phyloP scores from a whole-genome alignment of 441 rosid species.

The Adansonia grandidieri region DNA sequence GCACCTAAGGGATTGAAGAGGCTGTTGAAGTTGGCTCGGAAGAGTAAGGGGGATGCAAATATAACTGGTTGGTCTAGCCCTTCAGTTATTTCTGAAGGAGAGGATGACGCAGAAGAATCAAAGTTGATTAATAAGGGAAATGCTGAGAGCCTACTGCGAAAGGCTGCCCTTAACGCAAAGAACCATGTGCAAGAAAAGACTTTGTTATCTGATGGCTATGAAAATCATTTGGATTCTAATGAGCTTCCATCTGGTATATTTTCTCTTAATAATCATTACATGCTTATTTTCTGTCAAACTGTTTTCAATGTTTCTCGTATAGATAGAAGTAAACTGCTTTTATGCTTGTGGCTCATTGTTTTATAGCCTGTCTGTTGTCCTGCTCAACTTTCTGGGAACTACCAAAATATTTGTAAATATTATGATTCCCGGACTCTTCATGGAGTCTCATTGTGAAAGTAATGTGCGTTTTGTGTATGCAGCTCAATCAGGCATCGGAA shows the following conservation, averaged over 20 bases:
- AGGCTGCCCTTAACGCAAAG: conserved; percentile 53
- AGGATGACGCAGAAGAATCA: conserved; percentile 62
- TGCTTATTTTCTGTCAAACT: conserved; percentile 11
- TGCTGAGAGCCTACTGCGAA: conserved; percentile 50
- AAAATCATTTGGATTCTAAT: conserved; percentile 36
- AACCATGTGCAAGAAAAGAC: conserved; percentile 44
- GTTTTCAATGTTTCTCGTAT: background rate
- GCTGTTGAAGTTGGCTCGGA: conserved; percentile 73
- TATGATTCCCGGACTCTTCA: background rate
- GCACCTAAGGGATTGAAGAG: conserved; percentile 75
- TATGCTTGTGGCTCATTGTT: background rate
- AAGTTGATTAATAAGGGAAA: conserved; percentile 53
- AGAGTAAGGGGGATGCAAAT: conserved; percentile 70
- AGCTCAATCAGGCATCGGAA: conserved; percentile 39
- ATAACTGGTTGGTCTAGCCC: conserved; percentile 66
- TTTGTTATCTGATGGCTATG: conserved; percentile 35
- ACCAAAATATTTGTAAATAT: conserved; percentile 6
- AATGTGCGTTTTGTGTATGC: conserved; percentile 28
- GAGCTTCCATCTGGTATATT: conserved; percentile 46
- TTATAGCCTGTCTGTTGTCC: background rate
- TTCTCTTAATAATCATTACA: background rate
- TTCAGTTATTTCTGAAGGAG: conserved; percentile 68
- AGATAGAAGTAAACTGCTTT: background rate
- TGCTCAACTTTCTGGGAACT: background rate
- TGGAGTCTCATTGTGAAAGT: background rate